Base-by-base conservation (phyloP, 306 rosid species). In the Purshia tridentata region DNA sequence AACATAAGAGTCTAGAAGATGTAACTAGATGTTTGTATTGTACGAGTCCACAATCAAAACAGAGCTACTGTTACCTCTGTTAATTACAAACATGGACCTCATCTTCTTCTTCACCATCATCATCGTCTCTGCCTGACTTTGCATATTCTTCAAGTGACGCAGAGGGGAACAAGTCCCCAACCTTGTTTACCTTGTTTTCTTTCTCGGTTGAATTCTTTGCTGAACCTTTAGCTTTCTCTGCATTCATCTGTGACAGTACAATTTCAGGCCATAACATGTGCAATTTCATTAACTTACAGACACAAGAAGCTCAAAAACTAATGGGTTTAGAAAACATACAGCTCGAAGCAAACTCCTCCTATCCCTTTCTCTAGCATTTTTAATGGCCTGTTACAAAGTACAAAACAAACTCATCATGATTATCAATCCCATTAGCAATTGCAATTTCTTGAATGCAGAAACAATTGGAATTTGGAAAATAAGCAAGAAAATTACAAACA, bases 361-460 rank as follows among this genome's bases (percentile, higher is more conserved):
- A 51, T 89, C 96, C 72, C 98, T 88, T 77, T 94, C 97, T 77
- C 96, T 85, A 42, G 97, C 84, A 70, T 88, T 85, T 80, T 86
- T 94, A 19, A 94, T 83, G 59, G 94, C 95, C 98, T 88, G 84
- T 62, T 39, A 63, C 20, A 79, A 84, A 50, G 74, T 60, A 49
- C 69, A 71, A 23, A 73, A 3, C 72, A 55, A 51, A 67, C 10
- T 13, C 58, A 61, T 29, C 35, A 29, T 29, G 35, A 29, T 29
- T 29, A 69, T 16, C 47, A 77, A 74, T 46, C 41, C 53, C 48
- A 46, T 14, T n/a, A 85, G 78, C 57, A 53, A 65, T 39, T 18
- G 78, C 57, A 53, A 65, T 39, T 18, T 23, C 8, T 13, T 50
- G 59, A 63, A 70, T 52, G 13, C 52, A 80, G 46, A 18, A 41